A percentile compares a stretch with the other conserved stretches of the same genome.
Evolutionary conservation across 2,329 filamentous ascomycete genomes (phyloP).

Genomic region (Colletotrichum tropicale): DNA sequence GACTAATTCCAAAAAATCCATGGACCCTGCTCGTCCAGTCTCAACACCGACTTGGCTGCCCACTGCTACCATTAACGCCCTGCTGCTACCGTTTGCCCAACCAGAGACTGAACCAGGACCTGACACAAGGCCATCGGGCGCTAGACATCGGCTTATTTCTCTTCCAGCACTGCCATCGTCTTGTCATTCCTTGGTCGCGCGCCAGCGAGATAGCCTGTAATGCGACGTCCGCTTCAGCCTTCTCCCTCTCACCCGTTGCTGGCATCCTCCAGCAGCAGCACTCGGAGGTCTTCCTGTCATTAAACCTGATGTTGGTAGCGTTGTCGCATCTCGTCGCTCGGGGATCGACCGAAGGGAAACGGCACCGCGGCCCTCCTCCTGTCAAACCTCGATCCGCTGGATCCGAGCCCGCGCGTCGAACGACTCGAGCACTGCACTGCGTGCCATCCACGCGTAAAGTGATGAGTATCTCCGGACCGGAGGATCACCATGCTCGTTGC

Average conservation of each 20-base stretch:
- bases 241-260: not conserved
- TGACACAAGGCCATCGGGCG: not conserved
- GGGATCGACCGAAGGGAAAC: not conserved
- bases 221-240: not conserved
- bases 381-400: not conserved
- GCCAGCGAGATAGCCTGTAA: not conserved
- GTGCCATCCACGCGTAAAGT: not conserved
- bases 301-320: not conserved
- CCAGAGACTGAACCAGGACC: not conserved
- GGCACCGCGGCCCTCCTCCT: not conserved
- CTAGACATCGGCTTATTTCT: constrained; percentile 4
- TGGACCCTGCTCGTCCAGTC: not conserved
- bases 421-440: not conserved
- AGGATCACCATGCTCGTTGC: not conserved
- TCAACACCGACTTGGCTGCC: not conserved
- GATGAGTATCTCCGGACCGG: not conserved
- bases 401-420: not conserved
- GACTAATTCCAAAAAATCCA: not conserved
- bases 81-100: not conserved
- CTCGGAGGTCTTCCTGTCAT: not conserved
- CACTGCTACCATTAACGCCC: not conserved
- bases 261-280: not conserved
- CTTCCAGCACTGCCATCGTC: constrained; percentile 19
- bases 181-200: not conserved
- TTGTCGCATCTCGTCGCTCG: not conserved